Conservation (phyloP, 805 yeast species). For the Cyberlindnera mycetangii region DNA sequence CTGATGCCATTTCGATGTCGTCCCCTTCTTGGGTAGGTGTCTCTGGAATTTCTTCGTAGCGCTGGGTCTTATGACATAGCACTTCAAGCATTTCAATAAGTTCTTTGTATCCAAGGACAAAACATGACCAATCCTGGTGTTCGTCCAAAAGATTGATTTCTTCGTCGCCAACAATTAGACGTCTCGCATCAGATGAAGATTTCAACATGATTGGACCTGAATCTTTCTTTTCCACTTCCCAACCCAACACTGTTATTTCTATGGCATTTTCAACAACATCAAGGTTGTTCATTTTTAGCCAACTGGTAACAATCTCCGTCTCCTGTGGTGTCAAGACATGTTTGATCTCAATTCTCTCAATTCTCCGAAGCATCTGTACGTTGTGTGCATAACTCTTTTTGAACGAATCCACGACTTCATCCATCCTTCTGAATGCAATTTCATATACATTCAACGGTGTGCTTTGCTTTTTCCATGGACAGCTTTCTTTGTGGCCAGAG, state of each 20-base stretch:
- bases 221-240: slow-evolving; percentile 32
- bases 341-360: slow-evolving; percentile 6
- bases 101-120: slow-evolving; percentile 23
- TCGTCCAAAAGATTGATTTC: slow-evolving; percentile 32
- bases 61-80: background rate
- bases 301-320: slow-evolving; percentile 1
- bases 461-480: slow-evolving; percentile 24
- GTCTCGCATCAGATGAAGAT: slow-evolving; percentile 35
- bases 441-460: slow-evolving; percentile 21
- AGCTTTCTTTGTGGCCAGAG: slow-evolving; percentile 20
- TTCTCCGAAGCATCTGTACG: background rate
- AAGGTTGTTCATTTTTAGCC: slow-evolving; percentile 14
- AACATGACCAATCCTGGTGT: slow-evolving; percentile 39
- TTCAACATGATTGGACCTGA: slow-evolving; percentile 27
- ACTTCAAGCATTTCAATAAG: slow-evolving; percentile 14
- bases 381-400: slow-evolving; percentile 11
- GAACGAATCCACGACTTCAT: slow-evolving; percentile 8
- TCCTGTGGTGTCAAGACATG: slow-evolving; percentile 3
- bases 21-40: slow-evolving; percentile 1
- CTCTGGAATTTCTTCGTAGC: background rate
- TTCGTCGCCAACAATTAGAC: slow-evolving; percentile 29
- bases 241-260: slow-evolving; percentile 33
- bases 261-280: slow-evolving; percentile 12
- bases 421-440: slow-evolving; percentile 11
- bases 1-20: background rate